Conservation (phyloP, 2,329 filamentous ascomycete genomes). For the Leptosphaerulina australis region DNA sequence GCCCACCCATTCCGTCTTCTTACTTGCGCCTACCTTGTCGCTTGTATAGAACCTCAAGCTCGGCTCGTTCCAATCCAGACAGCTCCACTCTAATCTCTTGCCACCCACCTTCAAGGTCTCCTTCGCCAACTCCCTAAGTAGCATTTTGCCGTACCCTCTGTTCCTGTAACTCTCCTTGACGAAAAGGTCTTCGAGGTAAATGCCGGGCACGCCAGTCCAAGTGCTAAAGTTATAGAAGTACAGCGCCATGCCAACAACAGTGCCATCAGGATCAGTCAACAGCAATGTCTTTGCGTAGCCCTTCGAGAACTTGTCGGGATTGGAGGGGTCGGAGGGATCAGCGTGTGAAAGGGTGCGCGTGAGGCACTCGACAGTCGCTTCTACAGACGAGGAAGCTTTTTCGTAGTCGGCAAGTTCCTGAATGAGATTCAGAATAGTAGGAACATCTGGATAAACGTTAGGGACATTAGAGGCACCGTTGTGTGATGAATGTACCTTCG, state of each 20-base stretch:
- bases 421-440: constrained; percentile 80
- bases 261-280: constrained; percentile 54
- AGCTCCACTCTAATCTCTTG: constrained; percentile 83
- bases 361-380: constrained; percentile 78
- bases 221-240: constrained; percentile 98
- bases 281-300: constrained; percentile 79
- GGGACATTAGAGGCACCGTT: neutral
- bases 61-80: constrained; percentile 91
- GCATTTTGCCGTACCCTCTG: constrained; percentile 76
- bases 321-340: constrained; percentile 43
- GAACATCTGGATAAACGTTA: constrained; percentile 67
- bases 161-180: constrained; percentile 73
- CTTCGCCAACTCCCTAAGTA: constrained; percentile 78
- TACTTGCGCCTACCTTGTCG: constrained; percentile 63
- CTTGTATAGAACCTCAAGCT: constrained; percentile 80
- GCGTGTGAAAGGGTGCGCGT: constrained; percentile 79
- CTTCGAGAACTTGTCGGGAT: constrained; percentile 51
- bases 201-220: constrained; percentile 83
- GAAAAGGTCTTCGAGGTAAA: constrained; percentile 94
- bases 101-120: constrained; percentile 76
- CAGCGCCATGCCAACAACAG: constrained; percentile 77
- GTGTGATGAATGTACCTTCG: constrained; percentile 56
- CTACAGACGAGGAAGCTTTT: constrained; percentile 72
- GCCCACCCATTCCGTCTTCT: constrained; percentile 74
- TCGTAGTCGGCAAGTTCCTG: constrained; percentile 88